phyloP scores from a whole-genome alignment of 2,329 filamentous ascomycete species.

The Didymella sp. region DNA sequence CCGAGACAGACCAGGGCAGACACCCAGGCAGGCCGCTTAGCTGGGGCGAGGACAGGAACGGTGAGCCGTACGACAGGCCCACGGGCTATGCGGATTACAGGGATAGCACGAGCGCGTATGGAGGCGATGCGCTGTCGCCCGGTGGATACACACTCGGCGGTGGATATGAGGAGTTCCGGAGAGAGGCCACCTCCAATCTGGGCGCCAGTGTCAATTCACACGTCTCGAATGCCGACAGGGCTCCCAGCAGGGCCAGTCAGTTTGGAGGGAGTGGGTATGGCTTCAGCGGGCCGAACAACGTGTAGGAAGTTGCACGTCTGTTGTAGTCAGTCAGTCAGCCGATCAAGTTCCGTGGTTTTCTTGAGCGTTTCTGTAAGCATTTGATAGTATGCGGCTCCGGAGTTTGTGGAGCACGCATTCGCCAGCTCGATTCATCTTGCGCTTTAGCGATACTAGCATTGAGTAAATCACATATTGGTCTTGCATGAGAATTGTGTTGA shows the following conservation, averaged over 20 bases:
- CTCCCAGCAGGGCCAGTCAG: slow-evolving; percentile 22
- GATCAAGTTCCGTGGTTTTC: not conserved
- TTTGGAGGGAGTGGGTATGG: slow-evolving; percentile 32
- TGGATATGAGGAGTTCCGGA: slow-evolving; percentile 46
- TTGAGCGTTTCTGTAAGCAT: slow-evolving; percentile 10
- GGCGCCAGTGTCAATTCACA: slow-evolving; percentile 12
- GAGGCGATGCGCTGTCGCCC: slow-evolving; percentile 43
- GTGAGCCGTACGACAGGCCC: slow-evolving; percentile 22
- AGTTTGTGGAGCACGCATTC: not conserved
- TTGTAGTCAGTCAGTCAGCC: not conserved
- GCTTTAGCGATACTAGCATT: slow-evolving; percentile 4
- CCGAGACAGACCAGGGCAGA: slow-evolving; percentile 49
- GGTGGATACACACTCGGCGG: slow-evolving; percentile 24
- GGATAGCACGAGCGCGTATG: slow-evolving; percentile 37
- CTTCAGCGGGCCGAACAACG: slow-evolving; percentile 22
- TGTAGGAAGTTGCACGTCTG: not conserved
- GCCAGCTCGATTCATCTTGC: not conserved
- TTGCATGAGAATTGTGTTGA: not conserved
- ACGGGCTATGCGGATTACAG: slow-evolving; percentile 51
- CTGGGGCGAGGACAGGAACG: slow-evolving; percentile 46
- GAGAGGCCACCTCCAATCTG: slow-evolving; percentile 26
- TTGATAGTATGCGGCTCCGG: not conserved
- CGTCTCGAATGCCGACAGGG: slow-evolving; percentile 7
- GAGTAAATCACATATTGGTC: not conserved
- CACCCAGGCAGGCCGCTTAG: slow-evolving; percentile 52